Evolutionary conservation across 352 stramenopile species (phyloP).

Genomic region (Phytophthora pistaciae): DNA sequence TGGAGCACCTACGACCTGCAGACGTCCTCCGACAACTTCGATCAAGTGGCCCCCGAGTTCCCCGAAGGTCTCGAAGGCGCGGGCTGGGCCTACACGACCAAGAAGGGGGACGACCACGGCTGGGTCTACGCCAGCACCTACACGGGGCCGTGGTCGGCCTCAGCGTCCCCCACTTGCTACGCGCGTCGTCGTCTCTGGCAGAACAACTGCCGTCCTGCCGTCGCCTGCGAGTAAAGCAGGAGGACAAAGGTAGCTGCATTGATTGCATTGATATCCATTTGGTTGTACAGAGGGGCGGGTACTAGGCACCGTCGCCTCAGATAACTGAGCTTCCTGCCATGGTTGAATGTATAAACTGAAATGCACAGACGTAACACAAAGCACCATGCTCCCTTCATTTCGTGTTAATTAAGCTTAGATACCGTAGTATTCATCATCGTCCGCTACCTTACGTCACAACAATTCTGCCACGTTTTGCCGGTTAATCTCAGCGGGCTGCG

Average conservation of each 20-base stretch:
- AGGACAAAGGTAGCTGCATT: background rate
- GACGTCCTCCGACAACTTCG: constrained; percentile 70
- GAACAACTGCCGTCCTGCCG: constrained; percentile 67
- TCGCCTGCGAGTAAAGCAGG: constrained; percentile 50
- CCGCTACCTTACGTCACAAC: no score
- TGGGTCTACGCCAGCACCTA: constrained; percentile 78
- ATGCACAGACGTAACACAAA: constrained; percentile 5
- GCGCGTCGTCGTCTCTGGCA: constrained; percentile 75
- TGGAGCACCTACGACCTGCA: constrained; percentile 70
- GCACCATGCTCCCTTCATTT: background rate
- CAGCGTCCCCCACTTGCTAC: constrained; percentile 35
- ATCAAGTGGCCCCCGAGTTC: constrained; percentile 67
- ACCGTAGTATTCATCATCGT: no score
- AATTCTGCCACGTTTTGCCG: no score
- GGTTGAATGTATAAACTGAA: constrained; percentile 7
- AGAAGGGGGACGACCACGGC: constrained; percentile 71
- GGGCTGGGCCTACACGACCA: constrained; percentile 74
- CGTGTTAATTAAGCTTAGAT: background rate
- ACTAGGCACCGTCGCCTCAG: no score
- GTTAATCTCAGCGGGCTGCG: background rate
- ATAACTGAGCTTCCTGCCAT: background rate
- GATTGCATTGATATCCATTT: background rate
- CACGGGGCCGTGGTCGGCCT: constrained; percentile 66
- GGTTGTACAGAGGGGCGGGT: background rate
- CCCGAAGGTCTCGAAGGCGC: constrained; percentile 58